Evolutionary conservation across 2,329 filamentous ascomycete species (phyloP), one percentile per base, ranked within the genome.

Genomic region (Paraconiothyrium sp.): DNA sequence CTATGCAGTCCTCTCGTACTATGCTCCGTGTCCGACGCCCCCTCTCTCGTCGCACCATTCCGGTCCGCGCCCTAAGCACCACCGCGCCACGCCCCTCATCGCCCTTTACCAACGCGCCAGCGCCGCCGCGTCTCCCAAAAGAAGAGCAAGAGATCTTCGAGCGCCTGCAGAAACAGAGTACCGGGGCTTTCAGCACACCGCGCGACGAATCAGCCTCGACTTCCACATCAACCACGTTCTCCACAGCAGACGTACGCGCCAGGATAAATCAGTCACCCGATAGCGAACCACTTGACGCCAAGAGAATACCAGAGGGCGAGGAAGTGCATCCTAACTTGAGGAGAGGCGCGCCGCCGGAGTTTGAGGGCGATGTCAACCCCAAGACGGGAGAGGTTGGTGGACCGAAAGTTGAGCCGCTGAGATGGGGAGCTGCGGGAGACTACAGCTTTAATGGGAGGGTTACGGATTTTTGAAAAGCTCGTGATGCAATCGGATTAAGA

Each of bases 391-490:
- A 99, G 84, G 88, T 97, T 11, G 95, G 95, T 6, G 95, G 95
- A 0, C 95, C 95, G 6, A 99, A 98, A 88, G 98, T 97, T 75
- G 94, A 99, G 80, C 95, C 95, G 55, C 75, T 98, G 76, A 83
- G 94, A 71, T 97, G 94, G 94, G 93, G 93, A 0, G 83, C 85
- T 20, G 76, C 72, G 0, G 90, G 92, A 0, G 89, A 92, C 76
- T 99, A 94, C 91, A 97, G 93, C 78, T 99, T 92, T 79, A 97
- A 97, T 79, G 95, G 95, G 50, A 84, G 94, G 66, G 94, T 96
- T 58, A 98, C 94, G 27, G 95, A 99, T 80, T 99, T 99, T 59
- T 79, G 65, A 51, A 55, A 46, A 48, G 27, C 13, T 4, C 22
- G 35, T 16, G 46, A 30, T 30, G 24, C 4, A 49, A 34, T n/a